Percentiles rank a stretch among this genome's conserved stretches.
Evolutionary conservation across 495 filamentous ascomycete genomes (phyloP).

Genomic region (Lasiosphaeria ovina): DNA sequence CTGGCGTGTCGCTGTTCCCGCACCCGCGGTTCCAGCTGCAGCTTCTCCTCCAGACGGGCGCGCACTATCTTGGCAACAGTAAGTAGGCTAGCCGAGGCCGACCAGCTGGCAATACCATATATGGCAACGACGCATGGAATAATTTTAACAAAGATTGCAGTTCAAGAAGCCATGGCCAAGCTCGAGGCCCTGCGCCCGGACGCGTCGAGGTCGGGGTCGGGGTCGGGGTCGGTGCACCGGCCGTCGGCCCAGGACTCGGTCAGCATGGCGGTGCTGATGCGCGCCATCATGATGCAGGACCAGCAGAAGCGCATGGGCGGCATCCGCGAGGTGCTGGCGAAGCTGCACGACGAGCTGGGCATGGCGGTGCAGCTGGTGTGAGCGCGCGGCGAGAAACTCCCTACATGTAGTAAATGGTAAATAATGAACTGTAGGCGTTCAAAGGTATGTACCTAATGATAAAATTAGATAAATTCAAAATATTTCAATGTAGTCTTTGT

Average conservation of each 20-base stretch:
- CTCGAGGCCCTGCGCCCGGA: neutral
- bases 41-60: neutral
- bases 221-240: neutral
- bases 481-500: too few relatives aligned
- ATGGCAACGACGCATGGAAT: too few relatives aligned
- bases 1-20: neutral
- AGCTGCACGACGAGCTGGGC: neutral
- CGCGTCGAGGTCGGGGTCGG: neutral
- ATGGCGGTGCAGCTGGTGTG: neutral
- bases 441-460: too few relatives aligned
- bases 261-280: neutral
- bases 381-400: too few relatives aligned
- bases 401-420: too few relatives aligned
- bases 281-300: neutral
- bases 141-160: neutral
- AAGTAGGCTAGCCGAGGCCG: neutral
- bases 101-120: neutral
- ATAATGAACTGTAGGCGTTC: too few relatives aligned
- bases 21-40: neutral
- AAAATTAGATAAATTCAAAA: too few relatives aligned
- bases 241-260: neutral
- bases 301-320: neutral
- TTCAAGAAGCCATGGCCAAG: neutral
- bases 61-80: neutral
- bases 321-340: neutral